Percentiles rank a stretch among this genome's conserved stretches.
phyloP scores from a whole-genome alignment of 225 moss, liverwort and hornwort species.

The Pleurozium schreberi region DNA sequence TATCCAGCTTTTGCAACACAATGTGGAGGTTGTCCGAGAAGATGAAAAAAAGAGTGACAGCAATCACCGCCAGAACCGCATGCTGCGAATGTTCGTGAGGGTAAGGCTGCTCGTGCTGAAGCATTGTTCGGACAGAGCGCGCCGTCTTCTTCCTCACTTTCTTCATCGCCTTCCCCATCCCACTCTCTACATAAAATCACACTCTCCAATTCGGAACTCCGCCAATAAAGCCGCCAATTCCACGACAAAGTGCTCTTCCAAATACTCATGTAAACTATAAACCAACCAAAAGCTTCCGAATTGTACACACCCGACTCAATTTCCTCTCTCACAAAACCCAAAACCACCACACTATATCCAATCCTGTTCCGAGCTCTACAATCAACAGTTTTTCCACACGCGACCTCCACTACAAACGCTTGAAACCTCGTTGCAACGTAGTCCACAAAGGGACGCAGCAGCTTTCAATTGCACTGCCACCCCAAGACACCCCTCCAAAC shows the following conservation, averaged over 20 bases:
- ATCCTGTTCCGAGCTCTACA: background rate
- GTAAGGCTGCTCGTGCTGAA: conserved; percentile 68
- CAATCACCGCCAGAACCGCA: conserved; percentile 85
- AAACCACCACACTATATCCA: background rate
- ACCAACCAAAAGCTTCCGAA: background rate
- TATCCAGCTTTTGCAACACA: conserved; percentile 85
- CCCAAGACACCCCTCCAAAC: background rate
- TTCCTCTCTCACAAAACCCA: background rate
- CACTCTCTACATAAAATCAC: background rate
- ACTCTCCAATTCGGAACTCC: background rate
- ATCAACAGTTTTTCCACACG: background rate
- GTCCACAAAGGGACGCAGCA: background rate
- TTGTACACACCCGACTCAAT: background rate
- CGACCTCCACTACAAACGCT: background rate
- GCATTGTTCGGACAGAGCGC: conserved; percentile 56
- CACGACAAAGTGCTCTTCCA: background rate
- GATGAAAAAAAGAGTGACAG: conserved; percentile 79
- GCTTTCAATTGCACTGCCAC: background rate
- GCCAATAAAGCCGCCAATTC: background rate
- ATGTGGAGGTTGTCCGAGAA: conserved; percentile 94
- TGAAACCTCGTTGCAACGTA: background rate
- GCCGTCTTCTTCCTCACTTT: conserved; percentile 34
- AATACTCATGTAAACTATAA: background rate
- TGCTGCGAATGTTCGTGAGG: conserved; percentile 98
- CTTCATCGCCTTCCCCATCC: conserved; percentile 36